phyloP scores from a whole-genome alignment of 2,329 filamentous ascomycete species.

The Aureobasidium sp. region DNA sequence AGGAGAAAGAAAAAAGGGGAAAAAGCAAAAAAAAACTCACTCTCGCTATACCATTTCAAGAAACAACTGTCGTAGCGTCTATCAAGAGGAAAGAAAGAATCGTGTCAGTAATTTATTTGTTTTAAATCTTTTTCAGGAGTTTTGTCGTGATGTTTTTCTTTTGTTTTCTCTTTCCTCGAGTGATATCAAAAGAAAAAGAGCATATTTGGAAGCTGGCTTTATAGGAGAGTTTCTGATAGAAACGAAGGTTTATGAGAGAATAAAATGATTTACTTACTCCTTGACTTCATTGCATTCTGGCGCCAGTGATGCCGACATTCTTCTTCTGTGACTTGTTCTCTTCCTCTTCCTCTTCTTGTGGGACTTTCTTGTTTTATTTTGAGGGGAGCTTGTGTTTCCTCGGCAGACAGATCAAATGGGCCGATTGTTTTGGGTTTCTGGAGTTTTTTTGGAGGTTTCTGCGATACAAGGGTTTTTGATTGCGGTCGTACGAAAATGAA shows the following conservation, averaged over 20 bases:
- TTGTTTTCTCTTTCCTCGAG: neutral
- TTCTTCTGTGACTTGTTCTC: conserved; percentile 19
- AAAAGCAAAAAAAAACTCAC: conserved; percentile 45
- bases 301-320: conserved; percentile 89
- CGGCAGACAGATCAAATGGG: too few species aligned
- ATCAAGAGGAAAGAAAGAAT: neutral
- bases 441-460: too few species aligned
- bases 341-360: neutral
- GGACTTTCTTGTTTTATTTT: too few species aligned
- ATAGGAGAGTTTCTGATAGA: too few species aligned
- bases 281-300: conserved; percentile 94
- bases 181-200: neutral
- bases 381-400: too few species aligned
- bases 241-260: too few species aligned
- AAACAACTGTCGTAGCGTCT: conserved; percentile 97
- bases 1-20: neutral
- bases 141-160: neutral
- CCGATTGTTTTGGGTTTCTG: too few species aligned
- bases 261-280: conserved; percentile 67
- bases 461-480: too few species aligned
- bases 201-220: neutral
- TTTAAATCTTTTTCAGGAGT: too few species aligned
- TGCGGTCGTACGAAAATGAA: too few species aligned
- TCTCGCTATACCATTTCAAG: conserved; percentile 98
- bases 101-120: too few species aligned